Evolutionary conservation across 2,329 filamentous ascomycete species (phyloP).

Genomic region (Penicillium palitans): DNA sequence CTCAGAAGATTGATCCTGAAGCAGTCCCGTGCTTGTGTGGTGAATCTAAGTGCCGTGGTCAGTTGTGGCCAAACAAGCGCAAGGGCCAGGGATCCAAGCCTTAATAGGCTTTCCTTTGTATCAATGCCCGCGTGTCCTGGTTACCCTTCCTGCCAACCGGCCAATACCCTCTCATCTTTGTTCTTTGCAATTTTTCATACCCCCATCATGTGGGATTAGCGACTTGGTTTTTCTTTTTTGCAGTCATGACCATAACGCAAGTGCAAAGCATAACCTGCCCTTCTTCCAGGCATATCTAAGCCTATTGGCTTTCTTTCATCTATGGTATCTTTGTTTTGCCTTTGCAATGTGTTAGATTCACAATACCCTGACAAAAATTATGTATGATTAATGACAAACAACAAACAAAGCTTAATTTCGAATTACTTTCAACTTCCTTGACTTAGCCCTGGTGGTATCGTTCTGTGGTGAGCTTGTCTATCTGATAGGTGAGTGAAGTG

Average conservation of each 20-base stretch:
- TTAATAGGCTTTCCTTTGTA: background rate
- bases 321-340: background rate
- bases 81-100: conserved; percentile 29
- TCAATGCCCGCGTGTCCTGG: background rate
- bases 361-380: background rate
- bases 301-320: background rate
- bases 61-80: conserved; percentile 45
- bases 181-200: background rate
- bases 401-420: background rate
- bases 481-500: background rate
- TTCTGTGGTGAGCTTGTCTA: background rate
- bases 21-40: conserved; percentile 48
- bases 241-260: background rate
- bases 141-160: background rate
- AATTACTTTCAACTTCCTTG: background rate
- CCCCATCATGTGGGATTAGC: background rate
- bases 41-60: conserved; percentile 44
- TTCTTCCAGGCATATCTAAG: background rate
- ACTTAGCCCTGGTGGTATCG: background rate
- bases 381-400: background rate
- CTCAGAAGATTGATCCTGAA: conserved; percentile 34
- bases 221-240: background rate
- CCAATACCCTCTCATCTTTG: background rate
- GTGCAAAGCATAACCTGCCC: background rate
- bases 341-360: background rate